phyloP scores from a whole-genome alignment of 2,329 filamentous ascomycete species.

The Pestalotiopsis sp. region DNA sequence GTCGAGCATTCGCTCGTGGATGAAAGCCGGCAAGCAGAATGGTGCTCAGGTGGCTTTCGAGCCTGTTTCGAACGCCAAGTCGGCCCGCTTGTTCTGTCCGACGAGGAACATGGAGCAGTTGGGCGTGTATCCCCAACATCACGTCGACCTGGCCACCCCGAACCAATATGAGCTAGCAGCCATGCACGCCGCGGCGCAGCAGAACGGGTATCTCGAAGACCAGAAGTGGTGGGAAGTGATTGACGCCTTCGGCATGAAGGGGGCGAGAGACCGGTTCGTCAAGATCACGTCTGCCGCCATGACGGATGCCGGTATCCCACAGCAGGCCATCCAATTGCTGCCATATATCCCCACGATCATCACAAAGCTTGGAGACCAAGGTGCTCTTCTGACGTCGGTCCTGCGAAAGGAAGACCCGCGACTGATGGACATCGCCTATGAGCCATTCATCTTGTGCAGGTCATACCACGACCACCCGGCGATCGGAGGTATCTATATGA shows the following conservation, averaged over 20 bases:
- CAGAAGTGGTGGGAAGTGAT: conserved; percentile 79
- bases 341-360: conserved; percentile 86
- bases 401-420: conserved; percentile 69
- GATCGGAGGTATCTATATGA: conserved; percentile 82
- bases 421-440: conserved; percentile 63
- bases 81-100: conserved; percentile 66
- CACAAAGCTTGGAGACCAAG: conserved; percentile 78
- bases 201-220: conserved; percentile 69
- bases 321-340: conserved; percentile 81
- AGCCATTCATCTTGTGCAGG: conserved; percentile 73
- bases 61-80: conserved; percentile 84
- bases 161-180: conserved; percentile 81
- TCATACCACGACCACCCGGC: conserved; percentile 53
- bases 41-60: conserved; percentile 75
- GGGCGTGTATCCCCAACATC: conserved; percentile 60
- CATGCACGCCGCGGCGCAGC: conserved; percentile 74
- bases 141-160: conserved; percentile 78
- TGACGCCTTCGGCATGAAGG: conserved; percentile 76
- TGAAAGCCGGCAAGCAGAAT: conserved; percentile 60
- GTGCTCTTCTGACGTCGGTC: conserved; percentile 76
- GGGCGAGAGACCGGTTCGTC: conserved; percentile 73
- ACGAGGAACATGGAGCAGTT: conserved; percentile 40
- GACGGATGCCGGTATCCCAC: conserved; percentile 80
- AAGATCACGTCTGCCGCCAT: conserved; percentile 67
- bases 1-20: conserved; percentile 67